Evolutionary conservation across 169 alveolate genomes (phyloP).

Genomic region (Perkinsus chesapeaki): DNA sequence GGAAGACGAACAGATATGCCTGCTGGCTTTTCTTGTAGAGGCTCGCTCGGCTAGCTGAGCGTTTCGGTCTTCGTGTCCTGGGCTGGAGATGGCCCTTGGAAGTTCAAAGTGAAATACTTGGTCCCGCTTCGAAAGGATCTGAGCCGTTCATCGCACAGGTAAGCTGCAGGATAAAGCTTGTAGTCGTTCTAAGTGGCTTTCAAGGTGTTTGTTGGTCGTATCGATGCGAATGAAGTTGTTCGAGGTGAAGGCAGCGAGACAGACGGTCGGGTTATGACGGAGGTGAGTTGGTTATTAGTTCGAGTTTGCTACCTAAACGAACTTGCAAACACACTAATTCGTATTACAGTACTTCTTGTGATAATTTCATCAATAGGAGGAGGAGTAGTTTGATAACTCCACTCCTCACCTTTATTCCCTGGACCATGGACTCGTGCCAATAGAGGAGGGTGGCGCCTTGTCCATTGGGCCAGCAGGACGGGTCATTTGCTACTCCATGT

Average conservation of each 20-base stretch:
- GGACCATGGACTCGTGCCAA: no score
- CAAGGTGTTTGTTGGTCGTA: slow-evolving; percentile 28
- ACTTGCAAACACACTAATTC: slow-evolving; percentile 25
- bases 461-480: not conserved
- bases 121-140: slow-evolving; percentile 42
- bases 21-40: slow-evolving; percentile 16
- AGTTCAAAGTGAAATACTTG: slow-evolving; percentile 39
- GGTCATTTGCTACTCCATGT: not conserved
- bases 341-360: no score
- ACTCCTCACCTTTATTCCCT: no score
- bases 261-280: slow-evolving; percentile 19
- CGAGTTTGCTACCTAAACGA: slow-evolving; percentile 29
- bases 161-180: slow-evolving; percentile 27
- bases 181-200: slow-evolving; percentile 31
- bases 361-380: no score
- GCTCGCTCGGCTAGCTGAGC: slow-evolving; percentile 18
- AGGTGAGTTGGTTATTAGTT: slow-evolving; percentile 30
- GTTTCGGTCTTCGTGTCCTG: slow-evolving; percentile 34
- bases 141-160: slow-evolving; percentile 54
- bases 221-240: slow-evolving; percentile 26
- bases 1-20: not conserved
- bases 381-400: no score
- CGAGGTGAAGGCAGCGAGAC: slow-evolving; percentile 28
- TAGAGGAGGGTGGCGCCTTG: not conserved
- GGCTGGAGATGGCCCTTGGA: slow-evolving; percentile 57